Percentiles rank a stretch among this genome's conserved stretches.
These are phyloP conservation scores for Cadophora sp. DNA, from an alignment of 2,329 filamentous ascomycete species.

Conservation along the genomic window DNA sequence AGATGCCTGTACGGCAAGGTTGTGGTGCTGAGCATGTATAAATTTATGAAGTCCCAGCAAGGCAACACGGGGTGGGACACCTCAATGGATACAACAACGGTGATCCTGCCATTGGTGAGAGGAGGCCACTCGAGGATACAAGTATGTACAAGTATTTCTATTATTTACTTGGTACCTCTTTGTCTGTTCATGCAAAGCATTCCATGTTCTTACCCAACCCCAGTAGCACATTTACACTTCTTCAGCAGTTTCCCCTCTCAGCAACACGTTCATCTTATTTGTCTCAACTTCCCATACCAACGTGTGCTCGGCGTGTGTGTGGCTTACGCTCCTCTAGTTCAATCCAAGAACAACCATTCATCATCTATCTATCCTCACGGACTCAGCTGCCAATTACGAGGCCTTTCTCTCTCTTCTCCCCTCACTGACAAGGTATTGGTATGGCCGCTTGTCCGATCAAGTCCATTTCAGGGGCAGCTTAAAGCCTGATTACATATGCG, in stretches of 20 bases:
- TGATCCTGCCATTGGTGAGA: neutral
- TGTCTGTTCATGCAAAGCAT: neutral
- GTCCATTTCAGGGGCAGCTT: neutral
- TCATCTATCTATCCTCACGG: conserved; percentile 3
- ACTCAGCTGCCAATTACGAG: conserved; percentile 11
- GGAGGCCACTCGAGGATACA: neutral
- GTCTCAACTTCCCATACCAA: neutral
- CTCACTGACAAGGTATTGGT: neutral
- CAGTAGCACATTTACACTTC: neutral
- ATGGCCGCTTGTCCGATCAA: neutral
- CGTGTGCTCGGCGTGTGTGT: neutral
- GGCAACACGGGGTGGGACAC: conserved; percentile 1
- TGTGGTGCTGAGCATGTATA: conserved; percentile 9
- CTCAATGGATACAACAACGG: conserved; percentile 8
- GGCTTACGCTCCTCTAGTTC: conserved; percentile 1
- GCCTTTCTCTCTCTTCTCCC: neutral
- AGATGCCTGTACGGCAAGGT: neutral
- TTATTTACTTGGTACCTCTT: too few species aligned
- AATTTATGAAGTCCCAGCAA: conserved; percentile 11
- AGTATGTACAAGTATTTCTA: too few species aligned
- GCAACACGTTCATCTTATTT: conserved; percentile 4
- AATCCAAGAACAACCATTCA: neutral
- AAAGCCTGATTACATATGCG: neutral
- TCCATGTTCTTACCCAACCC: neutral
- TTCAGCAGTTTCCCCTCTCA: neutral